These are phyloP conservation scores for Fomitopsis pulvina DNA, from an alignment of 768 basidiomycete genomes.

Conservation along the genomic window DNA sequence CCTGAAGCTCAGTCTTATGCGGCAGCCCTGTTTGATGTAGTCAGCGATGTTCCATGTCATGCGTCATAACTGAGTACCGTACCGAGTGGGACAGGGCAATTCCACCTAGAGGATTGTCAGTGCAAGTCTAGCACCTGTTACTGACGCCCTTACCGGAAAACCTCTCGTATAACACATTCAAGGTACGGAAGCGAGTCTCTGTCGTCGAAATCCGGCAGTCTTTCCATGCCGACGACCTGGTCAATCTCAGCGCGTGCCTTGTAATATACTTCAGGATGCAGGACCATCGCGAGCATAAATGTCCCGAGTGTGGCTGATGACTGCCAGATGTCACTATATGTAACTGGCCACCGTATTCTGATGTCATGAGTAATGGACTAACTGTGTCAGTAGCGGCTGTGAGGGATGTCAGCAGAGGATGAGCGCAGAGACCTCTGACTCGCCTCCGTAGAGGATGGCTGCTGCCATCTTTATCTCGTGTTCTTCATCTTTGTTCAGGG, in stretches of 20 bases:
- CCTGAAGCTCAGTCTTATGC: slow-evolving; percentile 14
- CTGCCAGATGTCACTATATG: too few relatives aligned
- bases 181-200: slow-evolving; percentile 16
- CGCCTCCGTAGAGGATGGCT: slow-evolving; percentile 9
- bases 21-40: too few relatives aligned
- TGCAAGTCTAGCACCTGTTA: too few relatives aligned
- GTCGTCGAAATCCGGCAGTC: slow-evolving; percentile 22
- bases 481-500: slow-evolving; percentile 5
- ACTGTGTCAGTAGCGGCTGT: background rate
- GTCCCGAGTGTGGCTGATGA: slow-evolving; percentile 30
- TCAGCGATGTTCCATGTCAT: too few relatives aligned
- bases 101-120: background rate
- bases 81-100: slow-evolving; percentile 32
- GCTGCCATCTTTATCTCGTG: slow-evolving; percentile 5
- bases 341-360: too few relatives aligned
- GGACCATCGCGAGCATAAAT: slow-evolving; percentile 34
- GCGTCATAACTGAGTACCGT: too few relatives aligned
- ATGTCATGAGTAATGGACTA: too few relatives aligned
- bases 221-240: slow-evolving; percentile 29
- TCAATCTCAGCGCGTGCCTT: slow-evolving; percentile 39
- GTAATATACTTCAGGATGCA: slow-evolving; percentile 31
- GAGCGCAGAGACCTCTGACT: background rate
- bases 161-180: slow-evolving; percentile 14
- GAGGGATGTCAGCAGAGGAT: background rate
- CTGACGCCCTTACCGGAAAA: slow-evolving; percentile 10